Evolutionary conservation across 345 rosid genomes (phyloP).

Genomic region (Conringia planisiliqua): DNA sequence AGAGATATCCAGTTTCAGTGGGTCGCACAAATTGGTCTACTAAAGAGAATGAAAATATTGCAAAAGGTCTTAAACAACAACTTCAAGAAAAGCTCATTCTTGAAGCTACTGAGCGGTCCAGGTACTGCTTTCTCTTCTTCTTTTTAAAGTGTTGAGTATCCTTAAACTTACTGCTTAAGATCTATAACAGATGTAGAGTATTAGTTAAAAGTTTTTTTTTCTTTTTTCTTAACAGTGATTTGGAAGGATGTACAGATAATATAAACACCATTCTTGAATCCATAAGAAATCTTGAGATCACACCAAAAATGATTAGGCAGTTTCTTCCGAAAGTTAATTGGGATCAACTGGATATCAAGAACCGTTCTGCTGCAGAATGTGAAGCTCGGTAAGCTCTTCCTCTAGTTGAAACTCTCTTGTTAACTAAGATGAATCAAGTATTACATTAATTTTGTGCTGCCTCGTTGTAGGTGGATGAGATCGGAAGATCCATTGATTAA

Average conservation of each 20-base stretch:
- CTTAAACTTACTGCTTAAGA: background rate
- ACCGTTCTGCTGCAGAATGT: conserved; percentile 76
- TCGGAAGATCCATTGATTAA: conserved; percentile 71
- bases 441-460: background rate
- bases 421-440: background rate
- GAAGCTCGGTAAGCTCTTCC: conserved; percentile 55
- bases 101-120: conserved; percentile 46
- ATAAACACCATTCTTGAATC: conserved; percentile 47
- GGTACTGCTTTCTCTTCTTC: conserved; percentile 39
- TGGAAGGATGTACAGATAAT: conserved; percentile 48
- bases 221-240: conserved; percentile 8
- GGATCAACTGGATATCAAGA: conserved; percentile 54
- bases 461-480: conserved; percentile 66
- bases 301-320: conserved; percentile 59
- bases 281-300: conserved; percentile 59
- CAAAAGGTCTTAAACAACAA: conserved; percentile 65
- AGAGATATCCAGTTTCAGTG: conserved; percentile 43
- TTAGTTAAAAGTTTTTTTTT: background rate
- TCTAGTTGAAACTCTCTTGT: background rate
- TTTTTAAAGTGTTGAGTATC: background rate
- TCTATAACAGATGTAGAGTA: background rate
- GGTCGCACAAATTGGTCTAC: conserved; percentile 57
- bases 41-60: conserved; percentile 59
- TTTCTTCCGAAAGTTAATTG: conserved; percentile 75
- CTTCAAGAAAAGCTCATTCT: conserved; percentile 58